Conservation (phyloP, 2,329 filamentous ascomycete genomes). For the Alternaria atra region DNA sequence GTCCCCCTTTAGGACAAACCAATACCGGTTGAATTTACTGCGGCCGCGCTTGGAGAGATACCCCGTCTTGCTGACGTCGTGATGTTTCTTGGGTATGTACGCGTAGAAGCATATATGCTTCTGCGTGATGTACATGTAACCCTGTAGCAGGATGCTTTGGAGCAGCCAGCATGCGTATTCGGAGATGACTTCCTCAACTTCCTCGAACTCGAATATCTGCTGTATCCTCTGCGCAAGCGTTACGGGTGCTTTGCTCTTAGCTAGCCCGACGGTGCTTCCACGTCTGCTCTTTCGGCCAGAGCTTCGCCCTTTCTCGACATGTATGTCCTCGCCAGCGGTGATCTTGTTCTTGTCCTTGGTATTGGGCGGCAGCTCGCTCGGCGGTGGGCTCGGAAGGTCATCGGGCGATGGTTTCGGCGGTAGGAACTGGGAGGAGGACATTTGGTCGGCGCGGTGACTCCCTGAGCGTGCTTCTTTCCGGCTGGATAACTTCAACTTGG, state of each 20-base stretch:
- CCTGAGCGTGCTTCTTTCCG: constrained; percentile 42
- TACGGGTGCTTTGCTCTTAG: constrained; percentile 54
- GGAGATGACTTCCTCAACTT: constrained; percentile 83
- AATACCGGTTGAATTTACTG: constrained; percentile 89
- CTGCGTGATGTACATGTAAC: constrained; percentile 93
- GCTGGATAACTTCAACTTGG: constrained; percentile 60
- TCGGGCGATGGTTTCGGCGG: constrained; percentile 40
- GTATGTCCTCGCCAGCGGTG: constrained; percentile 31
- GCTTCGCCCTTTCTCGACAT: constrained; percentile 32
- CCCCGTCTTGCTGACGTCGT: constrained; percentile 78
- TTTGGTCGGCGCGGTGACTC: constrained; percentile 59
- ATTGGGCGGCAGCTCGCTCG: constrained; percentile 21
- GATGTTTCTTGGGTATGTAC: constrained; percentile 89
- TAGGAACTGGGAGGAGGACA: constrained; percentile 54
- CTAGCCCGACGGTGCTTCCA: constrained; percentile 29
- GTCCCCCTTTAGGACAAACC: constrained; percentile 92
- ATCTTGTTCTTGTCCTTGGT: constrained; percentile 32
- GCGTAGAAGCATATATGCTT: constrained; percentile 97
- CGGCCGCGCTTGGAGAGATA: constrained; percentile 88
- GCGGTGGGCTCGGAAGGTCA: constrained; percentile 8
- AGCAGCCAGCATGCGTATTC: constrained; percentile 95
- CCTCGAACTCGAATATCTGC: constrained; percentile 73
- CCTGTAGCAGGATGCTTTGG: constrained; percentile 89
- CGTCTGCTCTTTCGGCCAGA: constrained; percentile 38
- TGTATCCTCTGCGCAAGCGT: constrained; percentile 75